These are phyloP conservation scores for Candida loeiensis DNA, from an alignment of 805 yeast genomes.

Conservation along the genomic window DNA sequence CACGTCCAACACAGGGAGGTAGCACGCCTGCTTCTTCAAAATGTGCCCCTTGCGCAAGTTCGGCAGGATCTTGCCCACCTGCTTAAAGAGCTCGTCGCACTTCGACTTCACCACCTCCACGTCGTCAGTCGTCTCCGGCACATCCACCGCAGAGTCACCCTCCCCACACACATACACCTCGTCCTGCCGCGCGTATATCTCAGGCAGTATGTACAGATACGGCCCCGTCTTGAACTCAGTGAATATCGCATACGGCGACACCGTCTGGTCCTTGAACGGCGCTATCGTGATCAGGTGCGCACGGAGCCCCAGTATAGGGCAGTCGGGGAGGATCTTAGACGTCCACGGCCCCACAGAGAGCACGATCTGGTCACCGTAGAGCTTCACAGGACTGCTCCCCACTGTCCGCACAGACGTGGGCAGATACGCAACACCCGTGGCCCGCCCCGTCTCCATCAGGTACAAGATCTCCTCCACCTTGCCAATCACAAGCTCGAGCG, in stretches of 20 bases:
- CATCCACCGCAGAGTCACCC: conserved; percentile 84
- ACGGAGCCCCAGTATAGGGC: conserved; percentile 90
- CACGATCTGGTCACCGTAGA: conserved; percentile 73
- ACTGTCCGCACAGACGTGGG: conserved; percentile 35
- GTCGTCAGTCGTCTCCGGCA: conserved; percentile 92
- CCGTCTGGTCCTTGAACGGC: conserved; percentile 65
- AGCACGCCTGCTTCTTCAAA: conserved; percentile 87
- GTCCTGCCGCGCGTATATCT: conserved; percentile 89
- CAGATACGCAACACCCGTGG: conserved; percentile 70
- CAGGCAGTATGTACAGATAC: conserved; percentile 78
- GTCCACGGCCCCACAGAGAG: conserved; percentile 97
- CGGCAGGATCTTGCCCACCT: conserved; percentile 73
- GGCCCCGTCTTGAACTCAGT: conserved; percentile 80
- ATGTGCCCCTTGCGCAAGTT: conserved; percentile 71
- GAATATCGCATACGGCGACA: conserved; percentile 91
- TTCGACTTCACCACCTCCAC: conserved; percentile 83
- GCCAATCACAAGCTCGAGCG: conserved; percentile 81
- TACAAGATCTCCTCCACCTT: conserved; percentile 69
- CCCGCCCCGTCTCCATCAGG: conserved; percentile 60
- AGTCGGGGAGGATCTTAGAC: conserved; percentile 79
- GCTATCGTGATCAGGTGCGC: conserved; percentile 93
- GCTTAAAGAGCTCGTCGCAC: conserved; percentile 81
- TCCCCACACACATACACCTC: conserved; percentile 98
- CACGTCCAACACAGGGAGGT: conserved; percentile 89
- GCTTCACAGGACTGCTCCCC: conserved; percentile 32